Evolutionary conservation across 2,329 filamentous ascomycete species (phyloP).

Genomic region (Chrysoporthe puriensis): DNA sequence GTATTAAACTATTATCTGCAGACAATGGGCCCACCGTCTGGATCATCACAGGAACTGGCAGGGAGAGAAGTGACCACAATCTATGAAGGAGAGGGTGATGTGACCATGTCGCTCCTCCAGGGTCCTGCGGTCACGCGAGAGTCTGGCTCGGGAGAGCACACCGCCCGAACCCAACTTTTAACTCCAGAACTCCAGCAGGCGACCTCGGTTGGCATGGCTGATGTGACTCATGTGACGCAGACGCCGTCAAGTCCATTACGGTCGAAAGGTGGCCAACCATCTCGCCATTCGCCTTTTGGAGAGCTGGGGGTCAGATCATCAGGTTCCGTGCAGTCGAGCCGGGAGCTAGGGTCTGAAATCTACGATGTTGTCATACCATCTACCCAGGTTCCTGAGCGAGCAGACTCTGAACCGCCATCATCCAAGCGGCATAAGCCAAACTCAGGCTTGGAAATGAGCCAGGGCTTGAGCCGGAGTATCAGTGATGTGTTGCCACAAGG

Average conservation of each 20-base stretch:
- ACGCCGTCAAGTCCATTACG: conserved; percentile 15
- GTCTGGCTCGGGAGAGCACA: no score
- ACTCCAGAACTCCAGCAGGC: neutral
- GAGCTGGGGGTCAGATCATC: neutral
- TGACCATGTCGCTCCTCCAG: neutral
- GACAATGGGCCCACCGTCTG: conserved; percentile 36
- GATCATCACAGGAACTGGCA: conserved; percentile 26
- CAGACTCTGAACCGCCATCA: conserved; percentile 41
- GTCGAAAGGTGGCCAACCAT: neutral
- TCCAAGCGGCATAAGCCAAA: conserved; percentile 34
- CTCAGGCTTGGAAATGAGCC: conserved; percentile 28
- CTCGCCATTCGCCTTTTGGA: neutral
- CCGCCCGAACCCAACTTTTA: neutral
- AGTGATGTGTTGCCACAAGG: conserved; percentile 36
- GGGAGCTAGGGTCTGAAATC: neutral
- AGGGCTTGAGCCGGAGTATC: conserved; percentile 36
- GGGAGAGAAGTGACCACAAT: neutral
- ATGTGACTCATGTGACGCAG: conserved; percentile 2
- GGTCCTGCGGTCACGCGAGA: neutral
- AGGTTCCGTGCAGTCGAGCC: neutral
- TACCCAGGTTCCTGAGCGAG: conserved; percentile 26
- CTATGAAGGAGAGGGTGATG: neutral
- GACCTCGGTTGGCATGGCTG: neutral
- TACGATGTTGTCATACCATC: neutral
- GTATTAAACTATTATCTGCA: conserved; percentile 55